phyloP scores from a whole-genome alignment of 2,329 filamentous ascomycete species.

The Alternaria sp. region DNA sequence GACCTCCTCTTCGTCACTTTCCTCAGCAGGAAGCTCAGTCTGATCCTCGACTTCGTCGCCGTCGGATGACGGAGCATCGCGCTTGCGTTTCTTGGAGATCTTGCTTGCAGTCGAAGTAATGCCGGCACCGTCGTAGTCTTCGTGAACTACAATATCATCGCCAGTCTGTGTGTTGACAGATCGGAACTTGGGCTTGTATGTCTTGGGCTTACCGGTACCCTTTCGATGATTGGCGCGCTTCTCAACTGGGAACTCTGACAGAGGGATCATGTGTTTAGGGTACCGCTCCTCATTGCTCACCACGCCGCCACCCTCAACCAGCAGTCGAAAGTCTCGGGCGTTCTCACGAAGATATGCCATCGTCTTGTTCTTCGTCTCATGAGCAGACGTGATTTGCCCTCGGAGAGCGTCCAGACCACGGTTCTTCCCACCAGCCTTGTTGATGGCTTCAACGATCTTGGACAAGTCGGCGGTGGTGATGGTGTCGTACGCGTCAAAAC shows the following conservation, averaged over 20 bases:
- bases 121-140: neutral
- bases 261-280: neutral
- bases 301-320: neutral
- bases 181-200: neutral
- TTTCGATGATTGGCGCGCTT: neutral
- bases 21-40: neutral
- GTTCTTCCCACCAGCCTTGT: neutral
- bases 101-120: neutral
- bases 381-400: slow-evolving; percentile 1
- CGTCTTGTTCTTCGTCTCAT: slow-evolving; percentile 1
- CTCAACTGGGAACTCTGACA: neutral
- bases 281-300: neutral
- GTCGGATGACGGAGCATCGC: neutral
- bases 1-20: neutral
- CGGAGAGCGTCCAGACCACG: slow-evolving; percentile 1
- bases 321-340: neutral
- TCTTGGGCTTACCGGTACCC: neutral
- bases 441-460: neutral
- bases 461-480: neutral
- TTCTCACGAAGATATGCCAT: slow-evolving; percentile 7
- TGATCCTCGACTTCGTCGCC: neutral
- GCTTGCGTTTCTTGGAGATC: neutral
- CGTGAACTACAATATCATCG: neutral
- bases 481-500: neutral
- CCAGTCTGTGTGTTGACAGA: neutral